Evolutionary conservation across 495 filamentous ascomycete genomes (phyloP).

Genomic region (Penicillium cosmopolitanum): DNA sequence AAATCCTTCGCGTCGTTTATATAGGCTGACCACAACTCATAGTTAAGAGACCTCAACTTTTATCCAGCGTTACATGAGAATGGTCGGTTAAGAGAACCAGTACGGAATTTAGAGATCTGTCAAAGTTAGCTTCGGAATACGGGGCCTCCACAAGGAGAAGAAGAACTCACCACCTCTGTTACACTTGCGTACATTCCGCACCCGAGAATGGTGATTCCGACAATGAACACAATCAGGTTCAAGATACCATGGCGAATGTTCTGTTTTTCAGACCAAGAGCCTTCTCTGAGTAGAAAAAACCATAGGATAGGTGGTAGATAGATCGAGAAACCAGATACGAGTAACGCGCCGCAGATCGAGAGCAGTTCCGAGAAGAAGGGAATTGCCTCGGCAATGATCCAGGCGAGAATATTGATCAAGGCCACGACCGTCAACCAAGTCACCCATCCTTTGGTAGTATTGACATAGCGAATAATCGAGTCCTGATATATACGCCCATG

Average conservation of each 20-base stretch:
- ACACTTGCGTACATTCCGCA: slow-evolving; percentile 20
- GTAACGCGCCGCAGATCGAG: slow-evolving; percentile 58
- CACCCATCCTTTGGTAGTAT: slow-evolving; percentile 55
- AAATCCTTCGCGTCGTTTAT: not conserved
- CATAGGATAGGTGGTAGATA: slow-evolving; percentile 66
- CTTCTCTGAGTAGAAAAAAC: slow-evolving; percentile 54
- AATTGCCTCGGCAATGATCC: slow-evolving; percentile 67
- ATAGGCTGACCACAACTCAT: not conserved
- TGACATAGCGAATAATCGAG: slow-evolving; percentile 57
- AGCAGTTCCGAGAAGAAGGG: slow-evolving; percentile 67
- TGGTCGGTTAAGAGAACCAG: slow-evolving; percentile 6
- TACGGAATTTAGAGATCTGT: slow-evolving; percentile 8
- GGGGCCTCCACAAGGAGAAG: not conserved
- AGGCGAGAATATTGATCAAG: slow-evolving; percentile 59
- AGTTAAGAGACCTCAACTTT: not conserved
- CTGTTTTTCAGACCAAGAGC: slow-evolving; percentile 17
- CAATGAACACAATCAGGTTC: slow-evolving; percentile 17
- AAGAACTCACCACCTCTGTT: slow-evolving; percentile 14
- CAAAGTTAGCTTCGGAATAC: not conserved
- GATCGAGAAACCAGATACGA: slow-evolving; percentile 67
- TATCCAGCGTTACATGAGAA: slow-evolving; percentile 10
- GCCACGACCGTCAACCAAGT: slow-evolving; percentile 59
- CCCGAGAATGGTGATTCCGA: slow-evolving; percentile 12
- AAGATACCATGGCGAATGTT: slow-evolving; percentile 13
- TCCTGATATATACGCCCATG: slow-evolving; percentile 58